Base-by-base conservation (phyloP, 768 basidiomycete genomes). In the Gyrodon lividus region DNA sequence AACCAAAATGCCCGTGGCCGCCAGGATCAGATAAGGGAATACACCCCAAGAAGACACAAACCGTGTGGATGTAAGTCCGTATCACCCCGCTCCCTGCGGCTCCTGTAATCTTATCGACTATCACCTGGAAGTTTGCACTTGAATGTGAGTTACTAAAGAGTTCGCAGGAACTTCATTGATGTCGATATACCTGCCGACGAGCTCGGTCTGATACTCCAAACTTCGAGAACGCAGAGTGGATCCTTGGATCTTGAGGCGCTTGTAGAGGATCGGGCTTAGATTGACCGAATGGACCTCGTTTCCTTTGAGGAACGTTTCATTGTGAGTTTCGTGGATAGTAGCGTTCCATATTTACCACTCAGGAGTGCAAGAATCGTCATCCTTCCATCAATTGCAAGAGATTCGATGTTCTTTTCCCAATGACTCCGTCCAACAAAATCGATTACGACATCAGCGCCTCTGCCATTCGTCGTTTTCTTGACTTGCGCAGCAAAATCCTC, bases 211-310 rank as follows among this genome's bases (percentile, higher is more conserved):
- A 67, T 96, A 97, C 55, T 78, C 73, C n/a, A 75, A 61, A 22
- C 81, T 78, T 40, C 91, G 82, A 26, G 86, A 82, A 20, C 93
- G 83, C 26, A 97, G 73, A 2, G 92, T 96, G 19, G 91, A 90
- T 19, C 94, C 93, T 68, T 92, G 86, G 45, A 98, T 86, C 22
- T 85, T 83, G 45, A 97, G 80, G 16, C 93, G 84, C 72, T 95
- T 98, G 68, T 75, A 84, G 51, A 96, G 72, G 48, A 97, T 80
- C 9, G 83, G 84, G 5, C 60, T 60, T 41, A 97, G 71, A 65
- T 86, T 77, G 51, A 83, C 71, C 13, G 70, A 71, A 13, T 77
- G 66, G 14, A 84, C 76, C 16, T 74, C 70, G 26, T 68, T 62
- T 39, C 87, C 87, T 88, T 61, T 48, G 50, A 43, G 43, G 38